Conservation (phyloP, 441 rosid genomes). For the Euphorbia celastroides region DNA sequence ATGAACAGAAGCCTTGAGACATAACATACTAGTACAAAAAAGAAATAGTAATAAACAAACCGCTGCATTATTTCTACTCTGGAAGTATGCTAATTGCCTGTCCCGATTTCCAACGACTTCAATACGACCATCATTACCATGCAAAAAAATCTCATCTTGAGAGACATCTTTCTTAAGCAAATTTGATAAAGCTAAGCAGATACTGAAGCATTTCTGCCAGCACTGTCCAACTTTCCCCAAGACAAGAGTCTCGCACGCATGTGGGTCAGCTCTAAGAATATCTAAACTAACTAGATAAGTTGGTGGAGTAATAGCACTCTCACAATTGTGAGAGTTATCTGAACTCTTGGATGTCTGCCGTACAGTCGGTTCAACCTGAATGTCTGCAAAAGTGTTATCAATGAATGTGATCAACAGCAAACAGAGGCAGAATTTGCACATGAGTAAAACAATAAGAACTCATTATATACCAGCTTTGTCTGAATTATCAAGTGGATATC, state of each 20-base stretch:
- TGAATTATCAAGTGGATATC: conserved; percentile 31
- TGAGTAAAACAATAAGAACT: background rate
- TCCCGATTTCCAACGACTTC: conserved; percentile 57
- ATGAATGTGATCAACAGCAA: conserved; percentile 21
- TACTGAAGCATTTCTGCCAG: conserved; percentile 74
- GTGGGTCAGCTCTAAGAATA: conserved; percentile 53
- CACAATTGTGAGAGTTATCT: conserved; percentile 28
- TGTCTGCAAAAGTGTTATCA: conserved; percentile 42
- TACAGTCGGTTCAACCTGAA: conserved; percentile 31
- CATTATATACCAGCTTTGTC: conserved; percentile 38
- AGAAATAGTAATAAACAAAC: conserved; percentile 48
- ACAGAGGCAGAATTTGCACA: conserved; percentile 17
- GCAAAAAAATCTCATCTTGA: conserved; percentile 40
- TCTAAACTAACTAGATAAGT: conserved; percentile 78
- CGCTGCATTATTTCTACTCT: conserved; percentile 52
- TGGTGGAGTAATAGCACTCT: conserved; percentile 39
- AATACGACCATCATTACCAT: conserved; percentile 59
- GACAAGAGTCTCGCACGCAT: conserved; percentile 40
- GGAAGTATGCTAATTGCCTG: conserved; percentile 58
- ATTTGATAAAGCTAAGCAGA: conserved; percentile 58
- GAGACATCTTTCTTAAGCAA: conserved; percentile 42
- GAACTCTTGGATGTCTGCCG: conserved; percentile 26
- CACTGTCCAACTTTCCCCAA: conserved; percentile 44
- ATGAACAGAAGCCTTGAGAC: conserved; percentile 1
- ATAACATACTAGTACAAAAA: background rate